These are phyloP conservation scores for Parastagonospora nodorum DNA, from an alignment of 2,329 filamentous ascomycete species.

Conservation along the genomic window DNA sequence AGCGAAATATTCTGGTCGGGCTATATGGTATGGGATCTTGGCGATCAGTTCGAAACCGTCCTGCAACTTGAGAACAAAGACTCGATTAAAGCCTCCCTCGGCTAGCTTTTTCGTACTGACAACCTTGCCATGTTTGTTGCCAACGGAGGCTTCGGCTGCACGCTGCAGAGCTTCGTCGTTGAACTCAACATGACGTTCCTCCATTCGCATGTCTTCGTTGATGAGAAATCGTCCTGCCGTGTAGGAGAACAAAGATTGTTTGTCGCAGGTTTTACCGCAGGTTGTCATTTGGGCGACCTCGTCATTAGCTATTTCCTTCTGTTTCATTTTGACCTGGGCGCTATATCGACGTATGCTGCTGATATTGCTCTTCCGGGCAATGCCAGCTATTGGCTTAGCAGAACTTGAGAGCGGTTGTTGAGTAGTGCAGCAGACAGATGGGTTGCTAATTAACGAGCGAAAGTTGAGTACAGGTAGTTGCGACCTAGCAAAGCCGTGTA, in stretches of 20 bases:
- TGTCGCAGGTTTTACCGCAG: slow-evolving; percentile 1
- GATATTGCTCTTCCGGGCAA: too few species aligned
- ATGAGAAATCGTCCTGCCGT: slow-evolving; percentile 16
- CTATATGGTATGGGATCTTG: slow-evolving; percentile 18
- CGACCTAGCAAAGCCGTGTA: too few species aligned
- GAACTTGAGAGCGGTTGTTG: too few species aligned
- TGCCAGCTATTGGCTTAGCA: too few species aligned
- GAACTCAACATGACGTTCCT: slow-evolving; percentile 15
- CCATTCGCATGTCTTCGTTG: slow-evolving; percentile 14
- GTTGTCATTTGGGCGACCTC: background rate
- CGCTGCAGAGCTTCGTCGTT: slow-evolving; percentile 13
- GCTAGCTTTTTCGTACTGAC: slow-evolving; percentile 15
- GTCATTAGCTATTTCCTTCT: background rate
- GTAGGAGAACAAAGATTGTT: slow-evolving; percentile 14
- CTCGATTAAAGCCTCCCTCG: slow-evolving; percentile 20
- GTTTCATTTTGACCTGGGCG: background rate
- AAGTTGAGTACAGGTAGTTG: too few species aligned
- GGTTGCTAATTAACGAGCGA: too few species aligned
- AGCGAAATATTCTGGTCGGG: slow-evolving; percentile 15
- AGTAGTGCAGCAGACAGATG: too few species aligned
- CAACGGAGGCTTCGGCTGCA: slow-evolving; percentile 12
- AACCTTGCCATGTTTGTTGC: slow-evolving; percentile 15
- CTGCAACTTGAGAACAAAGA: slow-evolving; percentile 13
- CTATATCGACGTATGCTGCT: too few species aligned
- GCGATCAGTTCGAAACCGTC: slow-evolving; percentile 21